Evolutionary conservation across 768 basidiomycete genomes (phyloP).

Genomic region (Mycena kentingensis): DNA sequence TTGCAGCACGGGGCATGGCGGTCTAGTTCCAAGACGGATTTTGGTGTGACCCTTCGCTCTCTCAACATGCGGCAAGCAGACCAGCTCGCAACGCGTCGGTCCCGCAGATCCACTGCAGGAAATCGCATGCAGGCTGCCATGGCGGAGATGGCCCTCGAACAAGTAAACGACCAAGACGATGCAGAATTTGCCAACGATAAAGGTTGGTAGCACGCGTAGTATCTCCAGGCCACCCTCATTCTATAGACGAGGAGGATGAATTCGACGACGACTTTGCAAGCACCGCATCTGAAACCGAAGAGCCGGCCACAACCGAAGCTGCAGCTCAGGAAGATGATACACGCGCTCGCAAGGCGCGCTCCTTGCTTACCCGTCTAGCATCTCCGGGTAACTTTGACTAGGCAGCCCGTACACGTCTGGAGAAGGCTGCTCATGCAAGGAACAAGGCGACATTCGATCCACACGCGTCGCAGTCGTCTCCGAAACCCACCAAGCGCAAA

Average conservation of each 20-base stretch:
- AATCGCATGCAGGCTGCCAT: slow-evolving; percentile 81
- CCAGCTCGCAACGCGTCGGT: slow-evolving; percentile 55
- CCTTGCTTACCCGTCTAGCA: not conserved
- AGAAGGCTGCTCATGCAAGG: slow-evolving; percentile 65
- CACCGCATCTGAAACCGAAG: slow-evolving; percentile 75
- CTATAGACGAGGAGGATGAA: slow-evolving; percentile 74
- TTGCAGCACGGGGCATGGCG: slow-evolving; percentile 11
- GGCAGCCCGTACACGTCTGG: slow-evolving; percentile 58
- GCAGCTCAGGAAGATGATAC: slow-evolving; percentile 63
- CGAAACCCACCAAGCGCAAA: slow-evolving; percentile 25
- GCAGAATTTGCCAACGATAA: slow-evolving; percentile 67
- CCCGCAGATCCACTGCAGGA: slow-evolving; percentile 74
- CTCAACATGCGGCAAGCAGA: slow-evolving; percentile 34
- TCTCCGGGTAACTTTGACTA: slow-evolving; percentile 30
- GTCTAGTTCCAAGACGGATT: not conserved
- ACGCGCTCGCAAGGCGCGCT: slow-evolving; percentile 47
- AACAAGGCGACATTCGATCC: slow-evolving; percentile 72
- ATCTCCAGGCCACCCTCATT: not conserved
- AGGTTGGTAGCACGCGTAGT: slow-evolving; percentile 39
- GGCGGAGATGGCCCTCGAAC: slow-evolving; percentile 67
- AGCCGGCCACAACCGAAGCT: slow-evolving; percentile 57
- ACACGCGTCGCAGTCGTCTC: slow-evolving; percentile 35
- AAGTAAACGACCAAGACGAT: slow-evolving; percentile 67
- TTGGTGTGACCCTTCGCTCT: slow-evolving; percentile 1
- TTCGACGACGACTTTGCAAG: slow-evolving; percentile 86